phyloP scores from a whole-genome alignment of 2,329 filamentous ascomycete genomes.

The Gaeumannomyces tritici region DNA sequence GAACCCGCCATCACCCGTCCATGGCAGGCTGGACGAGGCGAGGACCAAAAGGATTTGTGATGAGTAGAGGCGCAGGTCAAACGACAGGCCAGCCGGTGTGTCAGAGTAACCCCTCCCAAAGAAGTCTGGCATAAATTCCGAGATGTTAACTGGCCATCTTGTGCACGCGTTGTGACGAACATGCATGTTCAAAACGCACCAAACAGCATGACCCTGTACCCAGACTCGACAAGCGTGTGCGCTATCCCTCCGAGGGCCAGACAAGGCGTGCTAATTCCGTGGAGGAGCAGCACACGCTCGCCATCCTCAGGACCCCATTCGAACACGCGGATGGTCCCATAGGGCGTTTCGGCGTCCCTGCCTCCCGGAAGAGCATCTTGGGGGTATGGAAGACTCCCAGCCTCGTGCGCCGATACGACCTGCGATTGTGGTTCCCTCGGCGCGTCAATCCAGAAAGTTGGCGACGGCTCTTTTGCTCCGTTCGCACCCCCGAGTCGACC shows the following conservation, averaged over 20 bases:
- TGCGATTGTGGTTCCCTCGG: conserved; percentile 32
- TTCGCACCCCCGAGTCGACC: too few relatives aligned
- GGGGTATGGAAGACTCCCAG: conserved; percentile 49
- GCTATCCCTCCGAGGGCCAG: conserved; percentile 59
- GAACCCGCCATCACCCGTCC: conserved; percentile 48
- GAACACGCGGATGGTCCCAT: conserved; percentile 63
- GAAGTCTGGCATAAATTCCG: conserved; percentile 38
- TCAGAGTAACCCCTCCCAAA: conserved; percentile 74
- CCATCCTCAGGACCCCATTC: conserved; percentile 71
- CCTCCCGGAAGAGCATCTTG: conserved; percentile 59
- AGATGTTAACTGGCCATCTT: background rate
- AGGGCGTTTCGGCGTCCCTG: conserved; percentile 59
- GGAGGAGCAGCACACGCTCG: conserved; percentile 63
- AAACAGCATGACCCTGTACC: conserved; percentile 70
- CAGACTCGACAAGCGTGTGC: conserved; percentile 46
- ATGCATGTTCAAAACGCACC: conserved; percentile 26
- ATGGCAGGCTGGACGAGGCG: conserved; percentile 50
- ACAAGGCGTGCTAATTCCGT: conserved; percentile 74
- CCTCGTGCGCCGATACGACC: conserved; percentile 23
- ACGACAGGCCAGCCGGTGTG: conserved; percentile 46
- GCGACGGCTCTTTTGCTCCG: background rate
- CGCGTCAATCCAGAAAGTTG: conserved; percentile 14
- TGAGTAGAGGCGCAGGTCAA: conserved; percentile 55
- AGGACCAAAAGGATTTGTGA: conserved; percentile 56
- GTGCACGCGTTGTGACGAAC: background rate